phyloP scores from a whole-genome alignment of 78 protist genomes.

The Anaeramoeba flamelloides region DNA sequence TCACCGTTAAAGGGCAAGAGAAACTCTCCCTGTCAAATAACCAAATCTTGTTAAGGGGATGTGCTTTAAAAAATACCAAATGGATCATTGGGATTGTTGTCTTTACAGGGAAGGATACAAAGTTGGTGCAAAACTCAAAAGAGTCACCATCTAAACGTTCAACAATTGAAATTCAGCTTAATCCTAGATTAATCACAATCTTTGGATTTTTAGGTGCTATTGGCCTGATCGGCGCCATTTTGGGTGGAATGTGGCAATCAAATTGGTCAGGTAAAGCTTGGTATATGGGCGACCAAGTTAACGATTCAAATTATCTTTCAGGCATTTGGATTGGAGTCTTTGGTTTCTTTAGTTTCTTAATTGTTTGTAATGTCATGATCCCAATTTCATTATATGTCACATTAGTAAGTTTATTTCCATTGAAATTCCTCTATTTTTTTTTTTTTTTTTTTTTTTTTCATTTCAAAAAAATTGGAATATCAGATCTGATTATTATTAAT shows the following conservation, averaged over 20 bases:
- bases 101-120: conserved; percentile 6
- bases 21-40: conserved; percentile 8
- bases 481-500: too few relatives aligned
- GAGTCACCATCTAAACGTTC: background rate
- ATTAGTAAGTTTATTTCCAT: conserved; percentile 5
- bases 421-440: background rate
- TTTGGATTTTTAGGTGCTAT: conserved; percentile 2
- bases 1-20: too few relatives aligned
- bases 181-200: background rate
- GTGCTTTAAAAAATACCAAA: conserved; percentile 54
- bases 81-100: conserved; percentile 19
- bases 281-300: too few relatives aligned
- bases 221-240: conserved; percentile 10
- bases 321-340: too few relatives aligned
- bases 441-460: too few relatives aligned
- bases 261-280: too few relatives aligned
- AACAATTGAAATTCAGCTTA: background rate
- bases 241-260: conserved; percentile 2
- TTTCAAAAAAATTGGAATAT: too few relatives aligned
- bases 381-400: conserved; percentile 30
- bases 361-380: conserved; percentile 1
- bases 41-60: conserved; percentile 22
- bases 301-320: too few relatives aligned
- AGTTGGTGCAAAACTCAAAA: too few relatives aligned
- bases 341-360: background rate